Base-by-base conservation (phyloP, 805 yeast species). In the Starmerella apis region DNA sequence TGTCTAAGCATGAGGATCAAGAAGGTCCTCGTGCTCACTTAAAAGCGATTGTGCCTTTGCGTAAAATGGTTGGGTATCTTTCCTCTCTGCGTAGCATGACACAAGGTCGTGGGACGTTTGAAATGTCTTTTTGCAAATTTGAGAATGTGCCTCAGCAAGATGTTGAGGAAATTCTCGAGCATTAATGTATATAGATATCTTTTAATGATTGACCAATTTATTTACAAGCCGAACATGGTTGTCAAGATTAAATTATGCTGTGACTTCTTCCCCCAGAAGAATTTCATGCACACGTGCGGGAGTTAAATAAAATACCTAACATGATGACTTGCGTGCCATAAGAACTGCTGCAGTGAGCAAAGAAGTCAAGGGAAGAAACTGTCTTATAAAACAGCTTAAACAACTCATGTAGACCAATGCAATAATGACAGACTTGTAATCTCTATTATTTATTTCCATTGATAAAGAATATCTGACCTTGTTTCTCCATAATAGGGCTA, bases 51-150 rank as follows among this genome's bases (percentile, higher is more conserved):
- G 88, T 87, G 0, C 96, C 98, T 3, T 69, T 92, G 61, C 74
- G 81, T 53, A 94, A 83, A 53, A 87, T 92, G 95, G 76, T 87
- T 43, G 95, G 96, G 0, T 92, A 92, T 63, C 72, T 86, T 51
- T 78, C 80, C 10, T 77, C 76, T 53, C 68, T 92, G 42, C 69
- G 97, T 59, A 81, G 92, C 32, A 68, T 87, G 58, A 88, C 96
- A 0, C 87, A 86, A 61, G 98, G 98, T 1, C 73, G 95, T 38
- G 95, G 88, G 2, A 75, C 79, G 2, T 87, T 84, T 64, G 78
- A 79, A 52, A 85, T 90, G 95, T 73, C 76, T 13, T 83, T 81
- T 56, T 65, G 71, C 35, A 84, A 86, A 2, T 86, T 86, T 83
- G 78, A 79, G 56, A 68, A 79, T 46, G 84, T 83, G 0, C 70